Evolutionary conservation across 2,329 filamentous ascomycete species (phyloP), one percentile per base, ranked within the genome.

Genomic region (Acrocalymma vagum): DNA sequence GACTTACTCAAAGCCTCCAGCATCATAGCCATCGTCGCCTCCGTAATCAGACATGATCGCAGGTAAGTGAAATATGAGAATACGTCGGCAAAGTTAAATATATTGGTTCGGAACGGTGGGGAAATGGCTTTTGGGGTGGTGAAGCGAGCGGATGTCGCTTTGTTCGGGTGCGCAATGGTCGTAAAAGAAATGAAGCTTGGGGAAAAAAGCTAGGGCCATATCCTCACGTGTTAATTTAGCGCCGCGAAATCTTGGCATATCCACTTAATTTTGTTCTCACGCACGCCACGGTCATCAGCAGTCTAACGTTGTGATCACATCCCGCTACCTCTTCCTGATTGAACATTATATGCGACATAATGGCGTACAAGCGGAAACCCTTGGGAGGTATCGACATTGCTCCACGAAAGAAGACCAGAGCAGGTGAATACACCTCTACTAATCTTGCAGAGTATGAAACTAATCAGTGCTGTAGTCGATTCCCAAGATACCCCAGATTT

Each of bases 31-130:
- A 34, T 65, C 72, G 48, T 63, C 70, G 51, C 70, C 72, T 50
- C 71, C 74, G 58, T 73, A 74, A 63, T 76, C 74, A 48, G 71
- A 74, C 74, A 76, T 76, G 23, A 16, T 60, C 30, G 46, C 40
- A n/a, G 39, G 24, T 31, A 26, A n/a, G 18, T 13, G 24, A 24
- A 28, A 8, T n/a, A 11, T 39, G 20, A 23, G 23, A 9, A 33
- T 18, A 22, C 32, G 28, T 20, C 14, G 18, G 22, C 28, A 5
- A 17, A 27, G 8, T 21, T 27, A 8, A 11, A 9, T 7, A 15
- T 10, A 22, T 18, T 15, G 20, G 31, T 23, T 14, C 24, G 33
- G 24, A 32, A 18, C 3, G 17, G 14, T 29, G 15, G 34, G 18
- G n/a, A 13, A 13, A 22, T 13, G 24, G 29, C 26, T 34, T 35